Evolutionary conservation across 1,139 yeast species (phyloP), one percentile per base, ranked within the genome.

Genomic region (Blastobotrys aristatus): DNA sequence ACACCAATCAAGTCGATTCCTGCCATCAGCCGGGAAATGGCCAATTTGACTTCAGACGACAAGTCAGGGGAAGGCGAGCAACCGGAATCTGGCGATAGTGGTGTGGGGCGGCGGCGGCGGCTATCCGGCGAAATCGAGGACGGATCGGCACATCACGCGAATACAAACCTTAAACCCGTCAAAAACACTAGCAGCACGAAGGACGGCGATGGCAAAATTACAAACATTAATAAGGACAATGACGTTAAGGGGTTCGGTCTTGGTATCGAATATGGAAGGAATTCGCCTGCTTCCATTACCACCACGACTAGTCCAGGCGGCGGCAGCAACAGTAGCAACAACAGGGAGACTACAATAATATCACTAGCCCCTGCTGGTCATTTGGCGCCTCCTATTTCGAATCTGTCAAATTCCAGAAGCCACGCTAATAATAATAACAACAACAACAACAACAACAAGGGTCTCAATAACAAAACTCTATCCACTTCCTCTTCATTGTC

Each of bases 221-320:
- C 5, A 24, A 24, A 24, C 27, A 24, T 6, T 10, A 24, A 24
- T 24, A 10, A 5, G 27, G 27, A 10, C 10, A 6, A 18, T 5
- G 22, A 33, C 14, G 22, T 13, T 33, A 34, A 34, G 38, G 38
- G 38, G 38, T n/a, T 34, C 14, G 38, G 38, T 5, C 8, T 34
- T 13, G 24, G 26, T 17, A 11, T 34, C n/a, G 38, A 14, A 16
- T 10, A 34, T 34, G 37, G 18, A 34, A 20, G 16, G 10, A 16
- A 17, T 24, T 5, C 27, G 27, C 8, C 5, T 24, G n/a, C n/a
- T n/a, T n/a, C n/a, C n/a, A n/a, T n/a, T n/a, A n/a, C n/a, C n/a
- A n/a, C n/a, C n/a, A n/a, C n/a, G n/a, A n/a, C n/a, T n/a, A n/a
- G n/a, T n/a, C n/a, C n/a, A n/a, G n/a, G n/a, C n/a, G n/a, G n/a